phyloP scores from a whole-genome alignment of 306 rosid species.

The Malus asiatica region DNA sequence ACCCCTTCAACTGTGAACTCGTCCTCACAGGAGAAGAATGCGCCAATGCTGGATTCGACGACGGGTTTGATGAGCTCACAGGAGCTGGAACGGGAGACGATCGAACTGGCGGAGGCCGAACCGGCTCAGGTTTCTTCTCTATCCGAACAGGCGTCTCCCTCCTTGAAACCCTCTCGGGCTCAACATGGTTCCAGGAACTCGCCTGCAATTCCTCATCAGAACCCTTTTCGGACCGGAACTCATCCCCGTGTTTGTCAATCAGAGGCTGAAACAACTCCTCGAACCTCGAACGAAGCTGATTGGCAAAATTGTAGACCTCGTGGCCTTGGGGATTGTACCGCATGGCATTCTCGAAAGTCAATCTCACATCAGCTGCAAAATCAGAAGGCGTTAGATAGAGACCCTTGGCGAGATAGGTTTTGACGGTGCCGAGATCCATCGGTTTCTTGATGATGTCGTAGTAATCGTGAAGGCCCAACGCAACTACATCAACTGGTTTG shows the following conservation, averaged over 20 bases:
- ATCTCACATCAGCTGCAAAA: constrained; percentile 64
- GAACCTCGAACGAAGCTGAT: constrained; percentile 47
- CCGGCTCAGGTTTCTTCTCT: constrained; percentile 22
- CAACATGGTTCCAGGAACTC: constrained; percentile 73
- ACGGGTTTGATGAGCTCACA: constrained; percentile 52
- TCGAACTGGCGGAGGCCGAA: background rate
- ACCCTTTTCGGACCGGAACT: constrained; percentile 20
- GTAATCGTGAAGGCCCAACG: constrained; percentile 79
- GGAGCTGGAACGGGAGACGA: background rate
- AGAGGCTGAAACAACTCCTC: constrained; percentile 63
- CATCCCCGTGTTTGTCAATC: constrained; percentile 34
- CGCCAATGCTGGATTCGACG: background rate
- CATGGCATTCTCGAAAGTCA: constrained; percentile 76
- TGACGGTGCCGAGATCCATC: constrained; percentile 93
- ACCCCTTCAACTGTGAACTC: constrained; percentile 16
- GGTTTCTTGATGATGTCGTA: constrained; percentile 68
- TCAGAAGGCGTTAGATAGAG: constrained; percentile 45
- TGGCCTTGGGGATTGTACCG: constrained; percentile 81
- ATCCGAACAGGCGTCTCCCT: constrained; percentile 24
- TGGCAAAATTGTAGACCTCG: constrained; percentile 53
- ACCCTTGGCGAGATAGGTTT: constrained; percentile 42
- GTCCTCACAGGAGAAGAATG: constrained; percentile 67
- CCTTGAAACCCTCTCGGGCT: constrained; percentile 39
- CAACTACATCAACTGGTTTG: constrained; percentile 55
- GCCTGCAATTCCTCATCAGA: constrained; percentile 75